Conservation (phyloP, 2,329 filamentous ascomycete genomes). For the Pyrenophora seminiperda region DNA sequence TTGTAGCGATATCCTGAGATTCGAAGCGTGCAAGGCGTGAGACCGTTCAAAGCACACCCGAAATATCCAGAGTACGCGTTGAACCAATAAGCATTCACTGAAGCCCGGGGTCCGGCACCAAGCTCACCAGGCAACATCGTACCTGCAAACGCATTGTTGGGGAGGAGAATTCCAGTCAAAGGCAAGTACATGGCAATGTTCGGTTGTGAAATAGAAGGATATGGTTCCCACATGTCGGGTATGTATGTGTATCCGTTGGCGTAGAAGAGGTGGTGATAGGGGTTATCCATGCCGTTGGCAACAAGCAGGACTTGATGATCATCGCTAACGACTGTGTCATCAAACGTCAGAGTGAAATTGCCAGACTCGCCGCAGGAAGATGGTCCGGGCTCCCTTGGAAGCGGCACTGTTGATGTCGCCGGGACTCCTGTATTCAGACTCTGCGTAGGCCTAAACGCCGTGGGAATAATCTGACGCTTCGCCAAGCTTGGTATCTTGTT, state of each 20-base stretch:
- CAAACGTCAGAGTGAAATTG: conserved; percentile 49
- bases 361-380: conserved; percentile 52
- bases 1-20: conserved; percentile 55
- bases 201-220: conserved; percentile 52
- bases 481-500: conserved; percentile 1
- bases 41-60: conserved; percentile 53
- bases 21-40: conserved; percentile 50
- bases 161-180: conserved; percentile 33
- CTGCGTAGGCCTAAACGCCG: background rate
- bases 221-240: conserved; percentile 53
- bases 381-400: conserved; percentile 18
- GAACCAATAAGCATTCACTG: conserved; percentile 57
- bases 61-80: conserved; percentile 54
- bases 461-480: conserved; percentile 5
- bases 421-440: background rate
- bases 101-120: conserved; percentile 52
- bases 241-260: conserved; percentile 58
- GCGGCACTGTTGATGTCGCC: background rate
- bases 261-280: conserved; percentile 59
- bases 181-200: conserved; percentile 56
- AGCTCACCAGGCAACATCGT: conserved; percentile 53
- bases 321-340: conserved; percentile 28
- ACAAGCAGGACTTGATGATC: conserved; percentile 45
- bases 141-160: conserved; percentile 40
- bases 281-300: conserved; percentile 50